These are phyloP conservation scores for Vinca major DNA, from an alignment of 305 asterid species.

Conservation along the genomic window DNA sequence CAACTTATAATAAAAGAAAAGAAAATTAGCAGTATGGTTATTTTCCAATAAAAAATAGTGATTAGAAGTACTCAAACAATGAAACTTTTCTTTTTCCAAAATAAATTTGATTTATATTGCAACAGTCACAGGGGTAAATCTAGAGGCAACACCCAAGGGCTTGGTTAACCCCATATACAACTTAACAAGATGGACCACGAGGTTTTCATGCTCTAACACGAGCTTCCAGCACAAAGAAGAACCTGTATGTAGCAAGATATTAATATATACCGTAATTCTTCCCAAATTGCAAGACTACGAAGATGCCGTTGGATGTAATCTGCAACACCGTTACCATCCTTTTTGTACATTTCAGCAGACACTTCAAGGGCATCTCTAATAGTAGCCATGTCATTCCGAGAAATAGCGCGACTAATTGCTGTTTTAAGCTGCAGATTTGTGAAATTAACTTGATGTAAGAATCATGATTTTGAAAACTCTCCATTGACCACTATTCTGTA, in stretches of 20 bases:
- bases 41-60: not conserved
- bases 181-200: not conserved
- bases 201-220: not conserved
- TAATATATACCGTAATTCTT: conserved; percentile 71
- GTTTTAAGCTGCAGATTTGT: conserved; percentile 67
- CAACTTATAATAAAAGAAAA: not conserved
- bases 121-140: not conserved
- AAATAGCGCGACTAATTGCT: conserved; percentile 70
- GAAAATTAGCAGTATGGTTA: not conserved
- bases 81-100: not conserved
- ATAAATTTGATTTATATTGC: not conserved
- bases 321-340: conserved; percentile 64
- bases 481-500: conserved; percentile 9
- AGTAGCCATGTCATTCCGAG: conserved; percentile 94
- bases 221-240: not conserved
- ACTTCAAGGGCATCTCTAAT: conserved; percentile 96
- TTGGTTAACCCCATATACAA: not conserved
- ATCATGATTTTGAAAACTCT: conserved; percentile 14
- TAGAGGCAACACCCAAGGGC: not conserved
- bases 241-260: not conserved
- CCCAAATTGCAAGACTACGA: conserved; percentile 87
- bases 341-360: conserved; percentile 88
- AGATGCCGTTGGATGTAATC: conserved; percentile 87
- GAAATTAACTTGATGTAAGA: conserved; percentile 18
- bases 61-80: not conserved